Conservation (phyloP, 116 monocot genomes). For the Posidonia oceanica region DNA sequence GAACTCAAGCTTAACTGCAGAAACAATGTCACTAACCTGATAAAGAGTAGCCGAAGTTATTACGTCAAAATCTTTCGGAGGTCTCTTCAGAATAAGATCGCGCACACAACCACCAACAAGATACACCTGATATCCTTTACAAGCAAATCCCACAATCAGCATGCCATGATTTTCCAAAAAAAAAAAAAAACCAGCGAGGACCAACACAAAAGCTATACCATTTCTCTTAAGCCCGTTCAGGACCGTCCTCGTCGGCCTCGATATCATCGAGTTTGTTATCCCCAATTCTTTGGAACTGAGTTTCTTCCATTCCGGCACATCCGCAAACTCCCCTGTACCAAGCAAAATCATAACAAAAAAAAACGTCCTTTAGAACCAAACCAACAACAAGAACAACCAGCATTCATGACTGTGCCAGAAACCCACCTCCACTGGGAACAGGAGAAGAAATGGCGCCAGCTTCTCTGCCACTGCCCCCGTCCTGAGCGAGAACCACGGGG, state of each 20-base stretch:
- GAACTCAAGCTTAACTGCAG: not conserved
- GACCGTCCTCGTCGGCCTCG: slow-evolving; percentile 49
- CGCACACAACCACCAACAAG: slow-evolving; percentile 96
- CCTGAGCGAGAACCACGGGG: slow-evolving; percentile 1
- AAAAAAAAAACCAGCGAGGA: not conserved
- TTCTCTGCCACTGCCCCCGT: not conserved
- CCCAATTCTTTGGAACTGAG: slow-evolving; percentile 72
- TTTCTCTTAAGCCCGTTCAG: slow-evolving; percentile 62
- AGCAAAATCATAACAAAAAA: slow-evolving; percentile 12
- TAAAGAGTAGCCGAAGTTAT: slow-evolving; percentile 81
- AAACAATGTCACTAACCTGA: slow-evolving; percentile 30
- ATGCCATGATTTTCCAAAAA: not conserved
- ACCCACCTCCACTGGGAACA: not conserved
- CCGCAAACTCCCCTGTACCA: not conserved
- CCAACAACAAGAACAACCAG: not conserved
- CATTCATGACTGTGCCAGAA: not conserved
- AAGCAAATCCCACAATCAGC: not conserved
- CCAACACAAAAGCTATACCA: slow-evolving; percentile 25
- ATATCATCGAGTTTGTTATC: slow-evolving; percentile 61
- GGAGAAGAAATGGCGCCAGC: slow-evolving; percentile 11
- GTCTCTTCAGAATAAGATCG: slow-evolving; percentile 72
- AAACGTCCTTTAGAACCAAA: slow-evolving; percentile 1
- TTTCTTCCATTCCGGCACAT: slow-evolving; percentile 49
- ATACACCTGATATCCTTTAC: slow-evolving; percentile 79
- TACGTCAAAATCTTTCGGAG: slow-evolving; percentile 96